phyloP scores from a whole-genome alignment of 306 rosid species.

The Castanopsis chinensis region DNA sequence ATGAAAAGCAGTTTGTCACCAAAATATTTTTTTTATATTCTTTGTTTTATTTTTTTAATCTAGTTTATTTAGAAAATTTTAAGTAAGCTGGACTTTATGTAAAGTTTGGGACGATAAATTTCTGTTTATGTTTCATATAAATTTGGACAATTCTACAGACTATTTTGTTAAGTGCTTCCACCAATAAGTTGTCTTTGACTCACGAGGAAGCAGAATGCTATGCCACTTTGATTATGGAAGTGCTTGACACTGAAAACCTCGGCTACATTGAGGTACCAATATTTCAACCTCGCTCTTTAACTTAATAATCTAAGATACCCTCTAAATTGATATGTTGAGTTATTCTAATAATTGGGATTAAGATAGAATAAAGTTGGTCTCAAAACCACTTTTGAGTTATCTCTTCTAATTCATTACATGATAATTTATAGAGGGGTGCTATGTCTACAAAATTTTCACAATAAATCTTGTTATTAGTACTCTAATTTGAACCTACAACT shows the following conservation, averaged over 20 bases:
- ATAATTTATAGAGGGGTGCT: too few species aligned
- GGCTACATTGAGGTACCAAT: slow-evolving; percentile 69
- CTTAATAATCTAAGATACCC: too few species aligned
- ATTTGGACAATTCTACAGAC: slow-evolving; percentile 40
- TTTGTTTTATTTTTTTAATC: background rate
- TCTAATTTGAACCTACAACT: too few species aligned
- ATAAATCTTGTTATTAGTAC: too few species aligned
- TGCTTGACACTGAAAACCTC: slow-evolving; percentile 56
- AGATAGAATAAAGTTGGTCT: too few species aligned
- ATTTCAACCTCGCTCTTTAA: background rate
- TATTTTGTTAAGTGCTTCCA: slow-evolving; percentile 54
- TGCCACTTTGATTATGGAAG: slow-evolving; percentile 69
- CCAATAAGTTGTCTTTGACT: slow-evolving; percentile 66
- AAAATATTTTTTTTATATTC: too few species aligned
- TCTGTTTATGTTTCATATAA: background rate
- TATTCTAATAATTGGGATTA: too few species aligned
- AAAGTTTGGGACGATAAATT: background rate
- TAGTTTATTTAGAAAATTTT: background rate
- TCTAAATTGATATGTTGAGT: too few species aligned
- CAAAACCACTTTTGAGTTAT: too few species aligned
- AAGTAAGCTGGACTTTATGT: background rate
- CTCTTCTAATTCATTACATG: too few species aligned
- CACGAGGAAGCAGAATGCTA: slow-evolving; percentile 76
- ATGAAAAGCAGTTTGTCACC: background rate
- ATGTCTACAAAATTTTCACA: too few species aligned